phyloP scores from a whole-genome alignment of 148 eudicot genomes.

The Vaccinium darrowii region DNA sequence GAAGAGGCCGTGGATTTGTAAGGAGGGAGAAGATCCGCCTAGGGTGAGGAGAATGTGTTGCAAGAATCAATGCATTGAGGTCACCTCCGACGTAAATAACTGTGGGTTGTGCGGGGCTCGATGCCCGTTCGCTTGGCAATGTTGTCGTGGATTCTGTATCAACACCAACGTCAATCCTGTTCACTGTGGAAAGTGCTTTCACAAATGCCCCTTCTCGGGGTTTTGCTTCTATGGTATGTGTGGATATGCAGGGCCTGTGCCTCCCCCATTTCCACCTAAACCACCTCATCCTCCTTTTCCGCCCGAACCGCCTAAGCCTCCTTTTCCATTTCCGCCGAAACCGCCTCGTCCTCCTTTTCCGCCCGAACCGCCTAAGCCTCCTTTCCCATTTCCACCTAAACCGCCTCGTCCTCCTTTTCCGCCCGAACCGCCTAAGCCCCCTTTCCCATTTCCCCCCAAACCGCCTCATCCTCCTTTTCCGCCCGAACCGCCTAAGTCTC shows the following conservation, averaged over 20 bases:
- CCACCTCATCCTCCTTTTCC: slow-evolving; percentile 23
- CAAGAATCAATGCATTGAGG: slow-evolving; percentile 57
- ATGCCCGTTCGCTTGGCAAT: slow-evolving; percentile 74
- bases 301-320: slow-evolving; percentile 20
- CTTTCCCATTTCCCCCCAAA: background rate
- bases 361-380: slow-evolving; percentile 15
- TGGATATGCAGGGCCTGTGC: slow-evolving; percentile 50
- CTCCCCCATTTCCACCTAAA: slow-evolving; percentile 37
- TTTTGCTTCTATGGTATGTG: slow-evolving; percentile 66
- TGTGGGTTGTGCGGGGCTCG: slow-evolving; percentile 76
- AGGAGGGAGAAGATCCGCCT: slow-evolving; percentile 30
- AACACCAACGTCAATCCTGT: slow-evolving; percentile 48
- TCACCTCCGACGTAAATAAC: slow-evolving; percentile 45
- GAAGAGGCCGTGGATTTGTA: slow-evolving; percentile 73
- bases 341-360: background rate
- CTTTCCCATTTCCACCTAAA: background rate
- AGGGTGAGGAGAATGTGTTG: slow-evolving; percentile 47
- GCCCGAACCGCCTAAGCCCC: background rate
- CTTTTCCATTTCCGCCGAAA: background rate
- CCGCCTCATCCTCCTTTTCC: background rate
- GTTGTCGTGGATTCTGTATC: slow-evolving; percentile 60
- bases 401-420: slow-evolving; percentile 25
- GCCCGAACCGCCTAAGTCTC: slow-evolving; percentile 14
- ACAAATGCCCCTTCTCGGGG: slow-evolving; percentile 42
- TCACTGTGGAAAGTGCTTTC: slow-evolving; percentile 64